These are phyloP conservation scores for Cordyceps fumosorosea DNA, from an alignment of 2,329 filamentous ascomycete species.

Conservation along the genomic window DNA sequence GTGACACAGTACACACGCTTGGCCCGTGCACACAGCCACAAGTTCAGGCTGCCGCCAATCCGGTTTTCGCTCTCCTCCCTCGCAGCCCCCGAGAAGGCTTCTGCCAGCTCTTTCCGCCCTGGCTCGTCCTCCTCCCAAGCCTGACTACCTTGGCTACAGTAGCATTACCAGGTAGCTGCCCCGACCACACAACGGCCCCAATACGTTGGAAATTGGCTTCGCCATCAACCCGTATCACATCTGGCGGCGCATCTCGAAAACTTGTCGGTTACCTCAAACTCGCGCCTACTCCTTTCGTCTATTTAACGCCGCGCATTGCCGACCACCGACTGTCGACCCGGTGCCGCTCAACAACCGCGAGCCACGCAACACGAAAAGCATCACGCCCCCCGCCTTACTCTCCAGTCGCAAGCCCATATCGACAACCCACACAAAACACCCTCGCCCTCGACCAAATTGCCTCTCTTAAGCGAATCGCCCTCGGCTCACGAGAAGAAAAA, in stretches of 20 bases:
- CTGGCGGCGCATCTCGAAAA: no score
- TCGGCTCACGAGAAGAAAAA: background rate
- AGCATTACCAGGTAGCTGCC: background rate
- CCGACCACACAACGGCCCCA: background rate
- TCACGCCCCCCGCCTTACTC: background rate
- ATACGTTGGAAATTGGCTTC: no score
- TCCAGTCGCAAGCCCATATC: background rate
- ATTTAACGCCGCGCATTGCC: background rate
- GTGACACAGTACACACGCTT: background rate
- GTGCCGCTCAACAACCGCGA: background rate
- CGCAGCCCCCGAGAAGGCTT: background rate
- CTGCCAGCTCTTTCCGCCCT: slow-evolving; percentile 5
- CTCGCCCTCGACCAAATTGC: background rate
- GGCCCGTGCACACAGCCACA: background rate
- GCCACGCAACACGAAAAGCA: background rate
- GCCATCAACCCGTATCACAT: no score
- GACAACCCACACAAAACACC: background rate
- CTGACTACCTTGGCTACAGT: background rate
- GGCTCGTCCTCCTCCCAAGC: background rate
- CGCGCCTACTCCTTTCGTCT: background rate
- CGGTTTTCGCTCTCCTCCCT: background rate
- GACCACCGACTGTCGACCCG: background rate
- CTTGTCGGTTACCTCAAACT: no score
- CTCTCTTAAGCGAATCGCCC: background rate
- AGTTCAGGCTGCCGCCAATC: background rate